phyloP scores from a whole-genome alignment of 768 basidiomycete genomes.

The Boletus barrowsii region DNA sequence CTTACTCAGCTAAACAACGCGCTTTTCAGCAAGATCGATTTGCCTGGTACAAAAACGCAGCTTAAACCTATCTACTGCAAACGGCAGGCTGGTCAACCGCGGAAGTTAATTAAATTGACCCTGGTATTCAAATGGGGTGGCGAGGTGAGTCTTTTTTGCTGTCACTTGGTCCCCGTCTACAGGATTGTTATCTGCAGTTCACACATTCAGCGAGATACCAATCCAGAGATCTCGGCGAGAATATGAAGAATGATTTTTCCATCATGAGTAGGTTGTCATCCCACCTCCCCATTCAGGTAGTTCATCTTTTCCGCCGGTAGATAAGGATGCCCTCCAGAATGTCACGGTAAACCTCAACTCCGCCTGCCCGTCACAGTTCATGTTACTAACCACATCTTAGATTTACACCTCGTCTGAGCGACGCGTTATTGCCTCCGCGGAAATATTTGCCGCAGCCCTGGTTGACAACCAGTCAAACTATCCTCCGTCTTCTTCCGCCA shows the following conservation, averaged over 20 bases:
- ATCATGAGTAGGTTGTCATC: slow-evolving; percentile 81
- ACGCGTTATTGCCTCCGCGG: slow-evolving; percentile 94
- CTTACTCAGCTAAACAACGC: slow-evolving; percentile 85
- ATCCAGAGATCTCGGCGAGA: slow-evolving; percentile 92
- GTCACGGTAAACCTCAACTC: slow-evolving; percentile 58
- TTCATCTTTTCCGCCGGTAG: slow-evolving; percentile 38
- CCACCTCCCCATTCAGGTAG: not conserved
- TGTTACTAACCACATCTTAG: slow-evolving; percentile 35
- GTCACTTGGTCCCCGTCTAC: not conserved
- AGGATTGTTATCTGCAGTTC: slow-evolving; percentile 42
- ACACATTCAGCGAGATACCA: slow-evolving; percentile 97
- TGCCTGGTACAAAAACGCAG: slow-evolving; percentile 96
- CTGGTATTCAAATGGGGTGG: slow-evolving; percentile 99
- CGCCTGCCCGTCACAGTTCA: not conserved
- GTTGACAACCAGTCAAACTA: slow-evolving; percentile 57
- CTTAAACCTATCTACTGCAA: slow-evolving; percentile 93
- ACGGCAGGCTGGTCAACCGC: slow-evolving; percentile 63
- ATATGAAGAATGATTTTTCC: slow-evolving; percentile 89
- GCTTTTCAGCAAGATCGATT: slow-evolving; percentile 89
- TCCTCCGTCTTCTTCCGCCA: slow-evolving; percentile 48
- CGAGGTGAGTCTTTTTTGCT: slow-evolving; percentile 49
- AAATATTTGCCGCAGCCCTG: slow-evolving; percentile 89
- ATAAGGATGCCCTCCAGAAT: slow-evolving; percentile 90
- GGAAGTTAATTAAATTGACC: slow-evolving; percentile 84
- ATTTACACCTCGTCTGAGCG: slow-evolving; percentile 96